phyloP scores from a whole-genome alignment of 805 yeast species.

The Hanseniaspora meyeri region DNA sequence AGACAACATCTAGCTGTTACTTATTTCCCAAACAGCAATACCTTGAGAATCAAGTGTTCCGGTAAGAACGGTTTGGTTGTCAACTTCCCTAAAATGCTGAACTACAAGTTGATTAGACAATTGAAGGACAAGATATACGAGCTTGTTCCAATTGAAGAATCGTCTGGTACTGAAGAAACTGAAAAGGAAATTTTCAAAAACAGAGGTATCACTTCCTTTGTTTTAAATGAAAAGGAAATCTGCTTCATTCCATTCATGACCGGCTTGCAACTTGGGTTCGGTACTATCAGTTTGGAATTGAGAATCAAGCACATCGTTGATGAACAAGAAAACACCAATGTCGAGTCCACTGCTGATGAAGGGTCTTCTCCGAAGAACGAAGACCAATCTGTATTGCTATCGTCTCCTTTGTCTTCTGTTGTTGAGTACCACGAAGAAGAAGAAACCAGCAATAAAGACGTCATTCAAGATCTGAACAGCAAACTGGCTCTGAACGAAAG shows the following conservation, averaged over 20 bases:
- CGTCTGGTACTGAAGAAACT: not conserved
- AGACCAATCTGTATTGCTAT: constrained; percentile 22
- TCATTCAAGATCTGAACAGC: not conserved
- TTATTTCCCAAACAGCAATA: constrained; percentile 31
- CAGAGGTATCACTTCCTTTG: constrained; percentile 23
- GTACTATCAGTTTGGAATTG: constrained; percentile 15
- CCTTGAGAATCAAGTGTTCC: constrained; percentile 49
- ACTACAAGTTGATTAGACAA: constrained; percentile 25
- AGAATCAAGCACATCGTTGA: constrained; percentile 44
- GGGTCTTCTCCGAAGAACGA: constrained; percentile 22
- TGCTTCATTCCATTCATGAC: constrained; percentile 50
- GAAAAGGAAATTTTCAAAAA: constrained; percentile 18
- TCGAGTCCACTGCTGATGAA: constrained; percentile 38
- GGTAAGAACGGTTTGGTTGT: constrained; percentile 76
- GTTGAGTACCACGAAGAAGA: constrained; percentile 10
- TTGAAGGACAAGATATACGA: constrained; percentile 20
- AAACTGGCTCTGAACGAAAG: not conserved
- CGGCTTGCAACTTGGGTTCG: constrained; percentile 55
- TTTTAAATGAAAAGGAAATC: constrained; percentile 47
- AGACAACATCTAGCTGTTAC: constrained; percentile 28
- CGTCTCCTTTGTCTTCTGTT: constrained; percentile 6
- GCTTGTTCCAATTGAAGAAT: constrained; percentile 16
- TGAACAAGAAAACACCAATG: constrained; percentile 37
- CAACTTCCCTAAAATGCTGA: constrained; percentile 40
- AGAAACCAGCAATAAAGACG: not conserved